Evolutionary conservation across 2,329 filamentous ascomycete species (phyloP).

Genomic region (Hypocrella siamensis): DNA sequence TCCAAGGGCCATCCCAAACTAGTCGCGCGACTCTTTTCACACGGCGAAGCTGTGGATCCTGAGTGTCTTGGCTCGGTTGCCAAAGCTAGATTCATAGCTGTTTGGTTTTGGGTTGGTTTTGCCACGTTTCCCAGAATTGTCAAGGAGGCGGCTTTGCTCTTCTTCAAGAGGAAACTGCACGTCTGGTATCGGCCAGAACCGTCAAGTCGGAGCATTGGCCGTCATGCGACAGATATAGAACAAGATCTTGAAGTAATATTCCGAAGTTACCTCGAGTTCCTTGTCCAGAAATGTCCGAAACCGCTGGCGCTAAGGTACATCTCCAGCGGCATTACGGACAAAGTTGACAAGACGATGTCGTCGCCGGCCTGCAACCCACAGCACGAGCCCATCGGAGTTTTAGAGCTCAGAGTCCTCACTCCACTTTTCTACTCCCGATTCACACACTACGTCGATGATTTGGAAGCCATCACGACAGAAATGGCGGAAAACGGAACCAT

Average conservation of each 20-base stretch:
- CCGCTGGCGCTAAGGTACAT: conserved; percentile 36
- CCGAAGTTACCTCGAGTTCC: conserved; percentile 27
- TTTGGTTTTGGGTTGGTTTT: conserved; percentile 55
- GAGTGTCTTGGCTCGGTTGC: conserved; percentile 22
- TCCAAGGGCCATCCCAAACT: conserved; percentile 46
- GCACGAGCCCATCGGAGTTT: conserved; percentile 12
- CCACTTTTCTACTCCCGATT: conserved; percentile 54
- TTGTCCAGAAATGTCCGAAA: conserved; percentile 29
- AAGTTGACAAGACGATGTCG: conserved; percentile 20
- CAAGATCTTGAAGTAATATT: conserved; percentile 28
- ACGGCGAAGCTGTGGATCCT: conserved; percentile 33
- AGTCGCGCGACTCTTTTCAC: conserved; percentile 42
- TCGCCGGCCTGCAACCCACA: conserved; percentile 13
- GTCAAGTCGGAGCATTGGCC: conserved; percentile 34
- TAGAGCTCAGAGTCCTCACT: conserved; percentile 44
- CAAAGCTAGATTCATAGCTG: conserved; percentile 29
- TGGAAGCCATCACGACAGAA: conserved; percentile 47
- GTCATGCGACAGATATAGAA: conserved; percentile 36
- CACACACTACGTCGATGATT: conserved; percentile 43
- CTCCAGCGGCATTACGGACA: conserved; percentile 29
- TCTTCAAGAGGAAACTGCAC: conserved; percentile 38
- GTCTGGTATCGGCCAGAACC: conserved; percentile 54
- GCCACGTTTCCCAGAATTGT: conserved; percentile 50
- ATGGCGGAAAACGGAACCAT: conserved; percentile 42
- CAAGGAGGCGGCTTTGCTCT: conserved; percentile 41